A percentile compares a stretch with the other conserved stretches of the same genome.
These are phyloP conservation scores for Castanea mollissima DNA, from an alignment of 306 rosid genomes.

Conservation along the genomic window DNA sequence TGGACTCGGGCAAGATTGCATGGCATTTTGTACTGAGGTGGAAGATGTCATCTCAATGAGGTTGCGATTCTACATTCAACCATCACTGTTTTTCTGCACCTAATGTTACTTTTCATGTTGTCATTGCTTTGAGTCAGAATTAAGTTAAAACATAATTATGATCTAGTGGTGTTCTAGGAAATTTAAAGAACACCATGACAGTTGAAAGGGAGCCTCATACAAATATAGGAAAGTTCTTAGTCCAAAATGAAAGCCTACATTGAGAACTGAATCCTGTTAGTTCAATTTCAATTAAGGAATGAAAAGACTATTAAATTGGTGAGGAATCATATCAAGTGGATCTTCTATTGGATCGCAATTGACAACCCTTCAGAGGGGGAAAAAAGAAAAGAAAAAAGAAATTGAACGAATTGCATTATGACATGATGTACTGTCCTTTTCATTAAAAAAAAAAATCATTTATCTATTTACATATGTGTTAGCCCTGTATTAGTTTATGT, in stretches of 20 bases:
- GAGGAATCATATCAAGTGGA: not conserved
- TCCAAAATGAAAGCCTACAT: not conserved
- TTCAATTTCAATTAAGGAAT: conserved; percentile 5
- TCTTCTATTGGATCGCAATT: not conserved
- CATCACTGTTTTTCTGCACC: conserved; percentile 14
- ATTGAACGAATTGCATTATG: not conserved
- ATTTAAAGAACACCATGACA: conserved; percentile 6
- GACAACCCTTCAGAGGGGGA: not conserved
- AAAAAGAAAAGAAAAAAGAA: not conserved
- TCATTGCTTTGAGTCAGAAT: conserved; percentile 2
- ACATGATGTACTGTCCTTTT: conserved; percentile 6
- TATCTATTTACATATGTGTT: not conserved
- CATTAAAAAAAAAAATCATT: not conserved
- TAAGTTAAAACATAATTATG: not conserved
- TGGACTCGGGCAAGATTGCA: conserved; percentile 97
- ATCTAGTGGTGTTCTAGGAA: not conserved
- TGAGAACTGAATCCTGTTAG: conserved; percentile 3
- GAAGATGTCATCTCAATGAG: conserved; percentile 99
- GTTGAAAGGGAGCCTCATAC: not conserved
- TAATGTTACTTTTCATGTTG: not conserved
- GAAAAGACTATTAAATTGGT: not conserved
- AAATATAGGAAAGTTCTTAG: conserved; percentile 1
- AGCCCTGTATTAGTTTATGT: not conserved
- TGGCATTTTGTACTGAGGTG: conserved; percentile 88
- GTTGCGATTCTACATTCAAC: conserved; percentile 34